Evolutionary conservation across 768 basidiomycete genomes (phyloP), one percentile per base, ranked within the genome.

Genomic region (Lactarius akahatsu): DNA sequence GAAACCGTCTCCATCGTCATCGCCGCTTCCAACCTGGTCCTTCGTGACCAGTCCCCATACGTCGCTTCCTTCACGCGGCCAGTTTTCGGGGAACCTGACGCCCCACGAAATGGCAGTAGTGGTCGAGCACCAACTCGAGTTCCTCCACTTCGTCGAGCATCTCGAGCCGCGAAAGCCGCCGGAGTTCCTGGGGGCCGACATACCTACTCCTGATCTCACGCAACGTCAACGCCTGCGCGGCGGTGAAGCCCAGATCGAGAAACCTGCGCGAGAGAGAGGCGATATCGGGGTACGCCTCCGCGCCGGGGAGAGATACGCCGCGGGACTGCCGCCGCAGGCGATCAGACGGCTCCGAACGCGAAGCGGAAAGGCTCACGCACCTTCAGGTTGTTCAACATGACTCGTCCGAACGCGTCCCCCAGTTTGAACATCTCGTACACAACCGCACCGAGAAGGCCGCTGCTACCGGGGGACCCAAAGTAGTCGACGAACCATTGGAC

Each of bases 341-440:
- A 45, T 52, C 67, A 52, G 23, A 43, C 18, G 34, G 9, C 34
- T 1, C 34, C 34, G 9, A 9, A 34, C 9, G 34, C 34, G 34
- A 34, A 9, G 34, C 34, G 34, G 9, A 32, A 32, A 10, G 34
- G 9, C 9, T 34, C 34, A 9, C 34, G 7, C 34, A 92, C 95
- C 80, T 83, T 86, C 58, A 98, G 80, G 76, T 98, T 98, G 56
- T 84, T 84, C 63, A 89, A 78, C 95, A 99, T 98, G 26, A 98
- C 91, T 36, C 82, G 82, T n/a, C 96, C 97, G 77, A 98, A 98
- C 0, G 86, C 72, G 73, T 98, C 96, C 23, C 86, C 81, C 4
- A 98, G 79, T 2, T 88, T 90, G 73, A 93, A 96, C 91, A 98
- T 98, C 74, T 98, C 96, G 73, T 98, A 98, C 20, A 94, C 82